phyloP scores from a whole-genome alignment of 441 rosid genomes.

The Syzygium syzygioides region DNA sequence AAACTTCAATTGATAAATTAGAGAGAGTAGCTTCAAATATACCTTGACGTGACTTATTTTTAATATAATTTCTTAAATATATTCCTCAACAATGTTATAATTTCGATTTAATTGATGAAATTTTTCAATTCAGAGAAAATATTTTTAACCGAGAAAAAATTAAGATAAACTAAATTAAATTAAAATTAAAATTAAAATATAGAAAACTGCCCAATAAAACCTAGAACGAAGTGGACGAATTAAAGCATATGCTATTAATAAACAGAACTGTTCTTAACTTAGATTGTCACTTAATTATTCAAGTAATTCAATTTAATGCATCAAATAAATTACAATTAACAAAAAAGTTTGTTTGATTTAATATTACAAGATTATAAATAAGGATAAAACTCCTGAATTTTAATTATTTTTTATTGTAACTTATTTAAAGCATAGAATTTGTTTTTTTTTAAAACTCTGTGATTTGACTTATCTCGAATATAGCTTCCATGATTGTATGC shows the following conservation, averaged over 20 bases:
- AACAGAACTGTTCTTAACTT: neutral
- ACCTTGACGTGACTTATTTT: neutral
- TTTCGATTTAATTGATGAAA: neutral
- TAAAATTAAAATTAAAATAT: neutral
- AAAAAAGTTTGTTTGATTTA: neutral
- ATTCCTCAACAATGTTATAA: neutral
- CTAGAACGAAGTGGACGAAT: neutral
- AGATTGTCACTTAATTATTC: neutral
- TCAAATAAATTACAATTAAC: neutral
- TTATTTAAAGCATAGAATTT: neutral
- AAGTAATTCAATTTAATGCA: neutral
- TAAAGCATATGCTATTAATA: neutral
- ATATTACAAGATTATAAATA: neutral
- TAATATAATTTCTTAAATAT: neutral
- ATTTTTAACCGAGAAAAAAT: neutral
- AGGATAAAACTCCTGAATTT: neutral
- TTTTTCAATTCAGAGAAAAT: neutral
- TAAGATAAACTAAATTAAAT: neutral
- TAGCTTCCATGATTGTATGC: neutral
- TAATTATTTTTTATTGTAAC: neutral
- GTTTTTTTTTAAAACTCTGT: neutral
- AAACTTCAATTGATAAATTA: neutral
- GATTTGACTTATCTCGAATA: neutral
- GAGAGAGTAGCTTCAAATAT: rapidly evolving
- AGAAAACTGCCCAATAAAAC: neutral